These are phyloP conservation scores for Leucogyrophana mollusca DNA, from an alignment of 768 basidiomycete genomes.

Conservation along the genomic window DNA sequence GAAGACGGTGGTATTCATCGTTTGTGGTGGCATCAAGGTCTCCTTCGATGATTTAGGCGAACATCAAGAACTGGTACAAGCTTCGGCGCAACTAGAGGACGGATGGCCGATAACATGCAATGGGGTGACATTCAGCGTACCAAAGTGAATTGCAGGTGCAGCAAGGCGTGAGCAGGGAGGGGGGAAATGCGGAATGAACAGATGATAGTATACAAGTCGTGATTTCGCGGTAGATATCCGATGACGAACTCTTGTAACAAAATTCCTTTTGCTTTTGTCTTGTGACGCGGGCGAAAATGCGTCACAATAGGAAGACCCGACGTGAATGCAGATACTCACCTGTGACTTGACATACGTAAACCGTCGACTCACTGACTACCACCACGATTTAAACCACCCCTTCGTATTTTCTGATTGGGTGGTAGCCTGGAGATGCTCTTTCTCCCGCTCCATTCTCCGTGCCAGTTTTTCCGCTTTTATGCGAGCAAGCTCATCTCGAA, in stretches of 20 bases:
- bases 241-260: neutral
- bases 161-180: neutral
- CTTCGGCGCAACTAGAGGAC: slow-evolving; percentile 26
- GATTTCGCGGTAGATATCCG: too few species aligned
- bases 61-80: slow-evolving; percentile 42
- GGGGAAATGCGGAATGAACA: too few species aligned
- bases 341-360: too few species aligned
- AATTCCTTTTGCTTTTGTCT: neutral
- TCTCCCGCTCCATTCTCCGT: slow-evolving; percentile 43
- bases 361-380: slow-evolving; percentile 6
- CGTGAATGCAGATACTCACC: too few species aligned
- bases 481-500: slow-evolving; percentile 69
- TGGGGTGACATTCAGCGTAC: slow-evolving; percentile 20
- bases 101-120: slow-evolving; percentile 30
- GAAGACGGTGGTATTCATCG: slow-evolving; percentile 58
- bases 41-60: slow-evolving; percentile 51
- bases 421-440: slow-evolving; percentile 28
- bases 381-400: slow-evolving; percentile 27
- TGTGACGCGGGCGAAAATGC: too few species aligned
- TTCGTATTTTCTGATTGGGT: slow-evolving; percentile 16
- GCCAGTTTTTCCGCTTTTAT: slow-evolving; percentile 63
- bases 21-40: slow-evolving; percentile 68
- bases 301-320: too few species aligned
- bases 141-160: slow-evolving; percentile 11
- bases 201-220: too few species aligned